These are phyloP conservation scores for Diaporthe sp. DNA, from an alignment of 2,329 filamentous ascomycete genomes.

Conservation along the genomic window DNA sequence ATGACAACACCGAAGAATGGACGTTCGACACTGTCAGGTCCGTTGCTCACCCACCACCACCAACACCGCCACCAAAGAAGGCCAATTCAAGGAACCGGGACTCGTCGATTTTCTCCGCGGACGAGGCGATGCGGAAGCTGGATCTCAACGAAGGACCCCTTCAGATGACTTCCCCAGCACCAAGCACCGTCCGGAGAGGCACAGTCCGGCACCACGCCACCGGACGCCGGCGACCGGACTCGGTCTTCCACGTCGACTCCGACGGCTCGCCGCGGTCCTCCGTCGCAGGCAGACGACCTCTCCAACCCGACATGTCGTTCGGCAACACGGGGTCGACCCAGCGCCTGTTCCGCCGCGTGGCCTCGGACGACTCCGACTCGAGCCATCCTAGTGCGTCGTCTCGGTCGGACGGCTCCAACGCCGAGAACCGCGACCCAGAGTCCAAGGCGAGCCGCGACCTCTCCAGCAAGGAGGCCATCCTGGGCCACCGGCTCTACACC, in stretches of 20 bases:
- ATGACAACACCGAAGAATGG: conserved; percentile 86
- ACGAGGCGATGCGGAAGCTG: conserved; percentile 72
- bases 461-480: conserved; percentile 82
- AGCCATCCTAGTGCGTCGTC: conserved; percentile 53
- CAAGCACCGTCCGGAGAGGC: conserved; percentile 70
- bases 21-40: conserved; percentile 95
- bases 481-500: conserved; percentile 85
- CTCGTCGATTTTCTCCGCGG: conserved; percentile 69
- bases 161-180: conserved; percentile 66
- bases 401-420: conserved; percentile 56
- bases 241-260: conserved; percentile 47
- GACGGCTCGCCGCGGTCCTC: conserved; percentile 60
- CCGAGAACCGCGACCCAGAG: conserved; percentile 73
- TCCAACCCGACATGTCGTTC: conserved; percentile 92
- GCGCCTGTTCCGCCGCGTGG: conserved; percentile 88
- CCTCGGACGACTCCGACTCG: conserved; percentile 74
- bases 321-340: conserved; percentile 94
- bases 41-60: conserved; percentile 58
- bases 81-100: conserved; percentile 68
- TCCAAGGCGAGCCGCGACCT: conserved; percentile 63
- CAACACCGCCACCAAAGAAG: conserved; percentile 58
- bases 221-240: conserved; percentile 42
- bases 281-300: conserved; percentile 76
- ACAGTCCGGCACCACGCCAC: conserved; percentile 67
- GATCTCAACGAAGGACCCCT: conserved; percentile 73